Evolutionary conservation across 306 rosid genomes (phyloP), one percentile per base, ranked within the genome.

Genomic region (Acacia crassicarpa): DNA sequence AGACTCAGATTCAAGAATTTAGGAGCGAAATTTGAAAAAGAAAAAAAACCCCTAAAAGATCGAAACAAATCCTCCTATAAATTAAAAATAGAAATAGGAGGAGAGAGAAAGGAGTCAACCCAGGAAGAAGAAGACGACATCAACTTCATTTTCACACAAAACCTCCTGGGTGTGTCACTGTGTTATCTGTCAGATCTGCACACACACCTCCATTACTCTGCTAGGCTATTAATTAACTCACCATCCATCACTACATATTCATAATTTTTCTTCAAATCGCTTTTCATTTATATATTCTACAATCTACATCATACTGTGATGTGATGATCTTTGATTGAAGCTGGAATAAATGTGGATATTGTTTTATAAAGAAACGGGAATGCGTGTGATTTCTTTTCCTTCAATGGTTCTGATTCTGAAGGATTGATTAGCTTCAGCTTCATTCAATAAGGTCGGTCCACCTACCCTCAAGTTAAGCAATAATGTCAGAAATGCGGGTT

Each of bases 401-500:
- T 77, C 14, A 0, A 32, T 58, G 65, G 30, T 22, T 61, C 33
- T 72, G 78, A 73, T 40, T 80, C 35, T 81, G 84, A 75, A 46
- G 62, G 53, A 45, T 59, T 25, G 53, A 45, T 59, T 25, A 12
- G 44, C 40, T 44, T 44, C 15, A 43, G 56, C 66, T 40, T 46
- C 67, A 74, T 38, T 59, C 58, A 65, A 30, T 74, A 22, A 73
- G 13, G 41, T 38, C 8, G 54, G 4, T 62, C 12, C 54, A 22
- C 35, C 35, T 9, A 40, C 54, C 75, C n/a, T 3, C 25, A 54
- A 70, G 38, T 17, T 4, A 22, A 70, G 56, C 75, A 6, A 46
- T 19, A 35, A 93, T 86, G 97, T 85, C 91, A 30, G 95, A 91
- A 83, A 89, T 79, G 86, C 85, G 95, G 25, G 85, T 83, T n/a